Conservation (phyloP, 2,329 filamentous ascomycete species). For the Colletotrichum gigasporum region DNA sequence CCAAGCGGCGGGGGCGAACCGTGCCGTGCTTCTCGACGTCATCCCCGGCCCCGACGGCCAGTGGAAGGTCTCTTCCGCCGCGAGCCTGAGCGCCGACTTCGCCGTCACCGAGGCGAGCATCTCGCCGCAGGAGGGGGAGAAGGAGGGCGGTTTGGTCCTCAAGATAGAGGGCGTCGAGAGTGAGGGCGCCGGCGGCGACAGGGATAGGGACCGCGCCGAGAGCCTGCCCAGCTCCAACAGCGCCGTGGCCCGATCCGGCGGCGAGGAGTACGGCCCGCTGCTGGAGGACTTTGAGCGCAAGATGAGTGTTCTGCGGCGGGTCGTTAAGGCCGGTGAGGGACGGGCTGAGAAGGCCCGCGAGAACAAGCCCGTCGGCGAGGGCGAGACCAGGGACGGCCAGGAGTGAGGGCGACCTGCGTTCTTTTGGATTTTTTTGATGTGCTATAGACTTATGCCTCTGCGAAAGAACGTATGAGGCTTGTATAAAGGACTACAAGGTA, state of each 20-base stretch:
- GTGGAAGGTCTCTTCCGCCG: conserved; percentile 71
- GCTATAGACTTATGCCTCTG: no score
- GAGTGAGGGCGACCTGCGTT: conserved; percentile 25
- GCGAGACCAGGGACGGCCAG: conserved; percentile 32
- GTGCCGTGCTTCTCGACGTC: conserved; percentile 63
- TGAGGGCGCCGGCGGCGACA: conserved; percentile 33
- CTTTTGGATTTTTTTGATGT: background rate
- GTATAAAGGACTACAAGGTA: no score
- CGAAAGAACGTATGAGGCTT: background rate
- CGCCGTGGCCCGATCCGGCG: conserved; percentile 38
- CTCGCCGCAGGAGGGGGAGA: conserved; percentile 49
- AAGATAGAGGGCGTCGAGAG: conserved; percentile 65
- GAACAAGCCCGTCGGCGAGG: background rate
- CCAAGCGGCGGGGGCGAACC: no score
- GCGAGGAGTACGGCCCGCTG: conserved; percentile 61
- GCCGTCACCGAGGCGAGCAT: conserved; percentile 61
- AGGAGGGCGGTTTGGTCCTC: conserved; percentile 60
- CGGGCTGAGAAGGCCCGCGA: conserved; percentile 20
- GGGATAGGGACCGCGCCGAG: conserved; percentile 11
- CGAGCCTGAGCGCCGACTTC: conserved; percentile 80
- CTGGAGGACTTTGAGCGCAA: conserved; percentile 66
- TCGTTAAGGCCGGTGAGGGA: conserved; percentile 60
- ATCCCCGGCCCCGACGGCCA: conserved; percentile 49
- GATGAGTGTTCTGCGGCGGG: conserved; percentile 63
- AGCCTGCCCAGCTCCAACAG: conserved; percentile 39